These are phyloP conservation scores for Medicago lupulina DNA, from an alignment of 306 rosid species.

Conservation along the genomic window DNA sequence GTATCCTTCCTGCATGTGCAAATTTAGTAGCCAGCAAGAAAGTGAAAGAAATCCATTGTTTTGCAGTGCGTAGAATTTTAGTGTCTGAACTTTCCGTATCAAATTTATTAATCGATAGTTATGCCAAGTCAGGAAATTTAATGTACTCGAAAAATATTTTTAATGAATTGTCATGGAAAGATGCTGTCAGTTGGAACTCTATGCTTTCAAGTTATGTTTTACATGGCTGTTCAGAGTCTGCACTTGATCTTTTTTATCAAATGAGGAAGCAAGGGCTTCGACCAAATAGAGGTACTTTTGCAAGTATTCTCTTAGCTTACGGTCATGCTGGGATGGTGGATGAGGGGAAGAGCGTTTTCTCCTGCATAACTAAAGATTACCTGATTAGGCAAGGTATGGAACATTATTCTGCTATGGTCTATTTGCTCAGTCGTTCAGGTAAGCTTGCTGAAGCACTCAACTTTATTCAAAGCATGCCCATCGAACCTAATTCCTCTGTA, in stretches of 20 bases:
- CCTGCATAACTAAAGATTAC: slow-evolving; percentile 63
- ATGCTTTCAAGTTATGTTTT: slow-evolving; percentile 71
- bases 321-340: slow-evolving; percentile 74
- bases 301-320: slow-evolving; percentile 69
- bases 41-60: slow-evolving; percentile 84
- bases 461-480: slow-evolving; percentile 77
- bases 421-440: slow-evolving; percentile 85
- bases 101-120: slow-evolving; percentile 75
- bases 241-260: slow-evolving; percentile 66
- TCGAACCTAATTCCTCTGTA: slow-evolving; percentile 68
- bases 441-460: slow-evolving; percentile 76
- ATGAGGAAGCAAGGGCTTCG: slow-evolving; percentile 67
- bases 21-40: slow-evolving; percentile 69
- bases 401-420: slow-evolving; percentile 80
- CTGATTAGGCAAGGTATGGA: slow-evolving; percentile 68
- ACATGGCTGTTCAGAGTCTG: slow-evolving; percentile 69
- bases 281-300: slow-evolving; percentile 84
- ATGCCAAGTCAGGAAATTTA: slow-evolving; percentile 85
- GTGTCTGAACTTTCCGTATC: slow-evolving; percentile 65
- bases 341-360: slow-evolving; percentile 69
- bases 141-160: slow-evolving; percentile 68
- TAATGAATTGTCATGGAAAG: slow-evolving; percentile 68
- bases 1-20: slow-evolving; percentile 76
- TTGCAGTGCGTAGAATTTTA: slow-evolving; percentile 68
- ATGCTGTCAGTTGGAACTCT: slow-evolving; percentile 88